Base-by-base conservation (phyloP, 306 rosid genomes). In the Vigna radiata region DNA sequence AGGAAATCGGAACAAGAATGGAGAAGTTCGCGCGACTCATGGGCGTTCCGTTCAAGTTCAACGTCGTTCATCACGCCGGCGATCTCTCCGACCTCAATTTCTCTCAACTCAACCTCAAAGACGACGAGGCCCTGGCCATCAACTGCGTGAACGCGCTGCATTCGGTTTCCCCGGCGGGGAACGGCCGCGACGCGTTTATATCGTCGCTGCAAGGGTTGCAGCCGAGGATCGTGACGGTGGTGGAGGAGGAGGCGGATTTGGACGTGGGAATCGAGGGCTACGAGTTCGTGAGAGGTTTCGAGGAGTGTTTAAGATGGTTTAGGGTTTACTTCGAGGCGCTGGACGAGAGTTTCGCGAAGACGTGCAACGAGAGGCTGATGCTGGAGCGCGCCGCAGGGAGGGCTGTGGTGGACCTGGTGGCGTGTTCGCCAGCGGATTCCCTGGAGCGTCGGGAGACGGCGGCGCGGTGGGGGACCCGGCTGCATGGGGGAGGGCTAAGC, bases 31-130 rank as follows among this genome's bases (percentile, higher is more conserved):
- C 96, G 0, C 69, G 98, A 17, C 92, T 94, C 17, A 94, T 94
- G 98, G 93, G 97, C 0, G 97, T 94, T 1, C 96, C 98, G 0
- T 94, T 94, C 66, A 90, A 87, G 53, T 92, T 94, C 89, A 83
- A 85, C 25, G 86, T 86, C 3, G 50, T 94, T 9, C 89, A 86
- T 48, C 94, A 90, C 49, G 73, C 50, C 1, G 91, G 93, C 16
- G 90, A 94, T 44, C 89, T 94, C 21, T 86, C 95, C 0, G 87
- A 88, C 2, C 63, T 94, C 11, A 86, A 92, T 27, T 71, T 90
- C 2, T 62, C 82, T 0, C 77, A 89, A 0, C 79, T 92, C 8
- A 90, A 82, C 11, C 71, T 92, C 15, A 80, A 80, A 27, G 87
- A 89, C 2, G 97, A 90, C 27, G 98, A 94, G 60, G 95, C 93